These are phyloP conservation scores for Aureobasidium melanogenum DNA, from an alignment of 2,329 filamentous ascomycete species.

Conservation along the genomic window DNA sequence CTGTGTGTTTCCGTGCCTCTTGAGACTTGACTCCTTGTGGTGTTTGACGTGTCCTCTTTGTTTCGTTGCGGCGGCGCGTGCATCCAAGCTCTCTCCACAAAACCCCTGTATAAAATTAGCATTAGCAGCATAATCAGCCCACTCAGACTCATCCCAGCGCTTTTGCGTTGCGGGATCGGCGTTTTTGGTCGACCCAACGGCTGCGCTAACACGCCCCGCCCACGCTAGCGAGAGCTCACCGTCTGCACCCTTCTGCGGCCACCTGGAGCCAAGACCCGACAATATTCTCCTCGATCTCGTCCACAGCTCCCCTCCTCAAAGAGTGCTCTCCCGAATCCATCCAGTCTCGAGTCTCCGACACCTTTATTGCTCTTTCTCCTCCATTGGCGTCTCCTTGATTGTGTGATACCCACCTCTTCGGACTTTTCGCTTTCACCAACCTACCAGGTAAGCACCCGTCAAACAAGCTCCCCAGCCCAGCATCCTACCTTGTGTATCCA, in stretches of 20 bases:
- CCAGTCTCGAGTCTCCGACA: conserved; percentile 3
- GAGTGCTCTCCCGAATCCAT: conserved; percentile 4
- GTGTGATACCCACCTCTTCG: conserved; percentile 10
- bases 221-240: conserved; percentile 9
- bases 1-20: background rate
- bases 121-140: conserved; percentile 10
- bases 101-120: conserved; percentile 11
- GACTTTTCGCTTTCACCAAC: conserved; percentile 1
- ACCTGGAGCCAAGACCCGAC: conserved; percentile 10
- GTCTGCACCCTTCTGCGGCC: conserved; percentile 6
- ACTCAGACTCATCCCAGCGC: conserved; percentile 5
- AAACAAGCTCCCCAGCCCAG: background rate
- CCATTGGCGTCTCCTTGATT: conserved; percentile 11
- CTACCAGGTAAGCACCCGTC: conserved; percentile 10
- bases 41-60: conserved; percentile 9
- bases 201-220: conserved; percentile 9
- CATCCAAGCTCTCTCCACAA: conserved; percentile 4
- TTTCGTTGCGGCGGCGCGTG: background rate
- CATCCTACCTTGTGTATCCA: background rate
- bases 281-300: conserved; percentile 11
- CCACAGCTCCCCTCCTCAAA: conserved; percentile 10
- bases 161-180: conserved; percentile 12
- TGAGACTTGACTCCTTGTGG: background rate
- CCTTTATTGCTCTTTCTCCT: background rate
- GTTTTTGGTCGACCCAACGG: conserved; percentile 7